Evolutionary conservation across 2,329 filamentous ascomycete species (phyloP).

Genomic region (Ophiocordyceps robertsii): DNA sequence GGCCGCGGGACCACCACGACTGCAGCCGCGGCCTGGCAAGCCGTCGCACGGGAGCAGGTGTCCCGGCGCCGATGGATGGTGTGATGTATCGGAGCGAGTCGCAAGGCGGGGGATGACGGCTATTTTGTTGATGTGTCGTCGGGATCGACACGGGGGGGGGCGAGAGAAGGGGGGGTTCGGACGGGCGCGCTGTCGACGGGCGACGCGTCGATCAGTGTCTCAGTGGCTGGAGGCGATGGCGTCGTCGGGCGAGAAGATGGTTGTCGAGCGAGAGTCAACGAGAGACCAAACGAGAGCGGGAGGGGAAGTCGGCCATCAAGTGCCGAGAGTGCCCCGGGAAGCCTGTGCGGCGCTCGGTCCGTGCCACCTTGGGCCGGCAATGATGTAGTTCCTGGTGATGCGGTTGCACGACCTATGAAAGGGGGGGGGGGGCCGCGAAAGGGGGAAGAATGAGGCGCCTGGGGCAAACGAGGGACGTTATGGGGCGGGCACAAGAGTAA

Average conservation of each 20-base stretch:
- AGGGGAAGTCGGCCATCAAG: not conserved
- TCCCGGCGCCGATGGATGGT: too few species aligned
- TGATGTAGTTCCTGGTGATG: not conserved
- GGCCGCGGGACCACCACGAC: not conserved
- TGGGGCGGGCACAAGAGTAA: not conserved
- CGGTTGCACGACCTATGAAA: not conserved
- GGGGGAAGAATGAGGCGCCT: not conserved
- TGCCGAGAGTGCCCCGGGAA: not conserved
- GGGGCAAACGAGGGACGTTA: not conserved
- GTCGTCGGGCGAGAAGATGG: not conserved
- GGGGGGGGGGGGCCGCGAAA: too few species aligned
- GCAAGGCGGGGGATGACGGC: not conserved
- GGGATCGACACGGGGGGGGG: not conserved
- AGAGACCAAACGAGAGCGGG: not conserved
- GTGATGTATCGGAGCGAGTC: not conserved
- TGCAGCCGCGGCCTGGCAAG: not conserved
- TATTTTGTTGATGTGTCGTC: not conserved
- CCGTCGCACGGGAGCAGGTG: not conserved
- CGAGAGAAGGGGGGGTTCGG: not conserved
- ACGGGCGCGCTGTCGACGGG: not conserved
- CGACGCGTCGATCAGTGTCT: slow-evolving; percentile 1
- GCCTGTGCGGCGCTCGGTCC: not conserved
- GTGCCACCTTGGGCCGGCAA: not conserved
- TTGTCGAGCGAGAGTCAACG: not conserved
- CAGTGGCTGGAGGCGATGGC: not conserved